Evolutionary conservation across 257 asterid species (phyloP).

Genomic region (Solanum etuberosum): DNA sequence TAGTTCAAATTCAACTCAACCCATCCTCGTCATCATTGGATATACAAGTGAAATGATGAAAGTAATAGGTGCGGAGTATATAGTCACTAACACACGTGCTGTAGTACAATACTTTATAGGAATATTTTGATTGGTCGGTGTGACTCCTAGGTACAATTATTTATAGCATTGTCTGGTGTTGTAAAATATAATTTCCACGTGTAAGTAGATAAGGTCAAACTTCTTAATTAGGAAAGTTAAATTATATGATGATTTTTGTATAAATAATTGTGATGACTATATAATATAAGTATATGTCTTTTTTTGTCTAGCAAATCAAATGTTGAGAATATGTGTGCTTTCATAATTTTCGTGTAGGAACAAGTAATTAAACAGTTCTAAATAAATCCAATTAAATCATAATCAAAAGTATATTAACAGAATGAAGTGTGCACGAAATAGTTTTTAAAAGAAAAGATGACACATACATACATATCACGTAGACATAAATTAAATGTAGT

Average conservation of each 20-base stretch:
- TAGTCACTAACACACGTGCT: not conserved
- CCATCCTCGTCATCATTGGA: not conserved
- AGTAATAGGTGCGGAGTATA: not conserved
- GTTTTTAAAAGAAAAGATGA: not conserved
- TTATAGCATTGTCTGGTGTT: not conserved
- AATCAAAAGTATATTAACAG: not conserved
- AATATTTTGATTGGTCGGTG: not conserved
- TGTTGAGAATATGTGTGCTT: not conserved
- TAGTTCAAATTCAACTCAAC: no score
- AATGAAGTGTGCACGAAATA: conserved; percentile 1
- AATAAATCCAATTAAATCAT: not conserved
- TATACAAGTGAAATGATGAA: not conserved
- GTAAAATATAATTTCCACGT: not conserved
- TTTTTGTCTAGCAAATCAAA: not conserved
- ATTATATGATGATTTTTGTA: not conserved
- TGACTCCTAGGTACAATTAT: not conserved
- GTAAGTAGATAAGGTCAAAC: not conserved
- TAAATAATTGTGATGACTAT: not conserved
- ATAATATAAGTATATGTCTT: not conserved
- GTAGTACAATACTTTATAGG: no score
- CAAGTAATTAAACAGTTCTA: not conserved
- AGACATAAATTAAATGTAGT: not conserved
- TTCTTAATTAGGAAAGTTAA: not conserved
- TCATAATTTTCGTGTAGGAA: not conserved
- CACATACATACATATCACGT: not conserved